Percentiles rank a stretch among this genome's conserved stretches.
Conservation (phyloP, 352 stramenopile species). For the Globisporangium nunn region DNA sequence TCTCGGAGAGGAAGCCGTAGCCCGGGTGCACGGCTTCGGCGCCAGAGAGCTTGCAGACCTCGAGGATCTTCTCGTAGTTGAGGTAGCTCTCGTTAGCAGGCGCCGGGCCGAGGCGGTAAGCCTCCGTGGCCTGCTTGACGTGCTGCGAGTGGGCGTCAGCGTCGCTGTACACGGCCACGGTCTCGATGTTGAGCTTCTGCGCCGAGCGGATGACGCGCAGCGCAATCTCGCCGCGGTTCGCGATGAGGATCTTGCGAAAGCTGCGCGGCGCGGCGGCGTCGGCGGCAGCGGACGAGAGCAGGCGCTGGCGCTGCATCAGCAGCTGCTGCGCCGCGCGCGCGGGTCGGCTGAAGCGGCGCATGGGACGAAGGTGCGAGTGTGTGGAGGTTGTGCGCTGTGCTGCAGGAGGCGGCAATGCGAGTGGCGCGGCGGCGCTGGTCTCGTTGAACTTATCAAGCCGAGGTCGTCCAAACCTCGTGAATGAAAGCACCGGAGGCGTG, state of each 20-base stretch:
- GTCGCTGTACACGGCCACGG: slow-evolving; percentile 89
- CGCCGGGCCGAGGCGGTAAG: slow-evolving; percentile 60
- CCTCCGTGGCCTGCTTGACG: slow-evolving; percentile 68
- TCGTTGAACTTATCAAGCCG: too few relatives aligned
- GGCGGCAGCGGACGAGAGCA: slow-evolving; percentile 21
- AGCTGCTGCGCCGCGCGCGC: slow-evolving; percentile 10
- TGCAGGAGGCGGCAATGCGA: too few relatives aligned
- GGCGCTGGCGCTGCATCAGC: slow-evolving; percentile 6
- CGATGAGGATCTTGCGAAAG: slow-evolving; percentile 89
- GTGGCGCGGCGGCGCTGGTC: too few relatives aligned
- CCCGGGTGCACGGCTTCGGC: slow-evolving; percentile 85
- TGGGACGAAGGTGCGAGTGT: not conserved
- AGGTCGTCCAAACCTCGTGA: too few relatives aligned
- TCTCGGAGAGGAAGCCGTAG: slow-evolving; percentile 90
- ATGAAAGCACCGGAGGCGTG: too few relatives aligned
- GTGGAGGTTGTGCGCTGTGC: not conserved
- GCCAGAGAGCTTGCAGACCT: slow-evolving; percentile 49
- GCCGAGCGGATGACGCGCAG: slow-evolving; percentile 81
- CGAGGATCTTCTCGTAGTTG: slow-evolving; percentile 69
- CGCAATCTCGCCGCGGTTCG: slow-evolving; percentile 89
- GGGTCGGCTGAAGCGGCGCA: slow-evolving; percentile 10
- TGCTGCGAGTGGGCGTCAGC: slow-evolving; percentile 75
- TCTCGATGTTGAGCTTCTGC: slow-evolving; percentile 85
- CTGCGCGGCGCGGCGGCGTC: slow-evolving; percentile 11
- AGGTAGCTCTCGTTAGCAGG: slow-evolving; percentile 74